These are phyloP conservation scores for Lippia alba DNA, from an alignment of 305 asterid genomes.

Conservation along the genomic window DNA sequence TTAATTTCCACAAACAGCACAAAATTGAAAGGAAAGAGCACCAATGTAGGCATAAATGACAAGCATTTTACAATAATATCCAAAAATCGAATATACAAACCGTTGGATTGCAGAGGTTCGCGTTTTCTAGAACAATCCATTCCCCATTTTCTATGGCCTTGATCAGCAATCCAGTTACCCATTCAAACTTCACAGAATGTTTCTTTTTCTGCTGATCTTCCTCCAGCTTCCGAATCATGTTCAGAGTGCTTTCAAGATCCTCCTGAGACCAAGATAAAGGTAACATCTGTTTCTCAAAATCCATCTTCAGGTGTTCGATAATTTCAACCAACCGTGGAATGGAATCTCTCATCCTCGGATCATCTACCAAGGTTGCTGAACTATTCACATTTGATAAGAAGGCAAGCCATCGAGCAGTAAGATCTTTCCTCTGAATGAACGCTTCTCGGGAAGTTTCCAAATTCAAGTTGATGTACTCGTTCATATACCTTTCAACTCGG, in stretches of 20 bases:
- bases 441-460: slow-evolving; percentile 56
- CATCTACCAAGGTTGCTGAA: slow-evolving; percentile 48
- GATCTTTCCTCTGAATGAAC: slow-evolving; percentile 54
- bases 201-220: slow-evolving; percentile 46
- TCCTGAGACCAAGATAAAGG: slow-evolving; percentile 71
- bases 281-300: slow-evolving; percentile 38
- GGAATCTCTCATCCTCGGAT: slow-evolving; percentile 55
- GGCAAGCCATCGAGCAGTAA: slow-evolving; percentile 68
- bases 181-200: slow-evolving; percentile 82
- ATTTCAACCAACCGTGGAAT: slow-evolving; percentile 58
- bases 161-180: slow-evolving; percentile 90
- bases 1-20: slow-evolving; percentile 16
- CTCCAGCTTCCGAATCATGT: slow-evolving; percentile 58
- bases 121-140: slow-evolving; percentile 97
- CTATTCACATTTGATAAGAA: slow-evolving; percentile 58
- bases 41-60: slow-evolving; percentile 14
- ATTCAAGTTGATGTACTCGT: slow-evolving; percentile 74
- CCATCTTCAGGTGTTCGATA: slow-evolving; percentile 65
- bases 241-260: slow-evolving; percentile 65
- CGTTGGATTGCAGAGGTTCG: slow-evolving; percentile 99
- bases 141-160: slow-evolving; percentile 98
- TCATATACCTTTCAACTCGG: slow-evolving; percentile 72
- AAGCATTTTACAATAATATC: slow-evolving; percentile 1
- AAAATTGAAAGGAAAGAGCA: neutral
- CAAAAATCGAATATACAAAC: slow-evolving; percentile 50